phyloP scores from a whole-genome alignment of 2,329 filamentous ascomycete species.

The Coniochaeta sp. region DNA sequence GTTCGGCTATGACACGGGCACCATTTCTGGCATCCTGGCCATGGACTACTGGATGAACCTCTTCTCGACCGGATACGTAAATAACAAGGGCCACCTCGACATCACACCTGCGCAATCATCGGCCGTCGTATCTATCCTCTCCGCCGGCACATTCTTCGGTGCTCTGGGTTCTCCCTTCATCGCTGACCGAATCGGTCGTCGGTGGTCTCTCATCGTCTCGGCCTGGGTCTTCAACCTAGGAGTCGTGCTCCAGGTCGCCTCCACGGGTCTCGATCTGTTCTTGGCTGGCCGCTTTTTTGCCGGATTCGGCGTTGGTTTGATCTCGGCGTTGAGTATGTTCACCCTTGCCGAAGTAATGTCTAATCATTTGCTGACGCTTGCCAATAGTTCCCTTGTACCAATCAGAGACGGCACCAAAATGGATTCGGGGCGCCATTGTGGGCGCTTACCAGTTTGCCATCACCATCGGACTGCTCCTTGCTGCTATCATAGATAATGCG shows the following conservation, averaged over 20 bases:
- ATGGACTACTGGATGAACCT: slow-evolving; percentile 45
- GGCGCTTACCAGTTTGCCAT: slow-evolving; percentile 64
- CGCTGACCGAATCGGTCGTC: slow-evolving; percentile 60
- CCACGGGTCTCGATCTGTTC: slow-evolving; percentile 55
- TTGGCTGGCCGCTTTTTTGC: slow-evolving; percentile 67
- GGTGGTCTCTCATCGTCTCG: slow-evolving; percentile 53
- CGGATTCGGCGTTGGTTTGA: slow-evolving; percentile 65
- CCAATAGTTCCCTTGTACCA: slow-evolving; percentile 61
- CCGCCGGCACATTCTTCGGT: slow-evolving; percentile 71
- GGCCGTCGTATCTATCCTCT: slow-evolving; percentile 66
- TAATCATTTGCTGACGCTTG: slow-evolving; percentile 8
- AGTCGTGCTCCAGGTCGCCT: slow-evolving; percentile 58
- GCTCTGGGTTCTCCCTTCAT: slow-evolving; percentile 54
- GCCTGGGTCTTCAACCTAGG: slow-evolving; percentile 60
- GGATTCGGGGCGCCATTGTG: slow-evolving; percentile 66
- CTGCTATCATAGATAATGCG: slow-evolving; percentile 58
- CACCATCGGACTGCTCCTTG: slow-evolving; percentile 61
- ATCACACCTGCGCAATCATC: slow-evolving; percentile 50
- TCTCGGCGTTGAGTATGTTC: slow-evolving; percentile 55
- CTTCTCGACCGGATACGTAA: slow-evolving; percentile 46
- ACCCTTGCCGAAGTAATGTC: not conserved
- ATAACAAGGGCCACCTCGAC: slow-evolving; percentile 32
- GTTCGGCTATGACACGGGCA: slow-evolving; percentile 48
- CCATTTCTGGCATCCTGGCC: slow-evolving; percentile 50
- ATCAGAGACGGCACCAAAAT: slow-evolving; percentile 64